Percentiles rank a stretch among this genome's conserved stretches.
Evolutionary conservation across 352 stramenopile genomes (phyloP).

Genomic region (Plasmopara viticola): DNA sequence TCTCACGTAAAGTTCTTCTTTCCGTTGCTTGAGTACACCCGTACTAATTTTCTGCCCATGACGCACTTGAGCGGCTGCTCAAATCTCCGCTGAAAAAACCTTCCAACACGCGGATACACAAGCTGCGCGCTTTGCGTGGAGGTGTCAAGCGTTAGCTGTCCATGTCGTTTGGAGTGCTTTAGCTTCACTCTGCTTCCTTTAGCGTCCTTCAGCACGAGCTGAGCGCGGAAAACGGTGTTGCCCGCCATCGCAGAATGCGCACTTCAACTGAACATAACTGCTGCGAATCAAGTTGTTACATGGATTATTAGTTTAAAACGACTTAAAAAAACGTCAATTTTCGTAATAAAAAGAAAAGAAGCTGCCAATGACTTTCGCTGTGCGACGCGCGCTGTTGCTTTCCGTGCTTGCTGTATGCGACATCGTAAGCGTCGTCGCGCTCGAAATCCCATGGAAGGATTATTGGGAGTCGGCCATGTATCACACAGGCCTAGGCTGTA

Average conservation of each 20-base stretch:
- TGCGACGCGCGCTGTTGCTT: slow-evolving; percentile 12
- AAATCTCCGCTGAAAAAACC: slow-evolving; percentile 42
- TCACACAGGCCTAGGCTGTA: slow-evolving; percentile 45
- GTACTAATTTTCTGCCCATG: slow-evolving; percentile 32
- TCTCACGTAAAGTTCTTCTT: slow-evolving; percentile 36
- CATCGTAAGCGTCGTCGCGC: slow-evolving; percentile 3
- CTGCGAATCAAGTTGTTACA: slow-evolving; percentile 3
- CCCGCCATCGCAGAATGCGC: slow-evolving; percentile 8
- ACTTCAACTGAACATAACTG: slow-evolving; percentile 14
- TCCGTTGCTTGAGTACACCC: slow-evolving; percentile 41
- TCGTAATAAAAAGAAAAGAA: neutral
- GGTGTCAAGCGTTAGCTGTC: slow-evolving; percentile 29
- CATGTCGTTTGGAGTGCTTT: slow-evolving; percentile 32
- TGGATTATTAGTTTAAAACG: slow-evolving; percentile 1
- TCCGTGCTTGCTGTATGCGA: slow-evolving; percentile 9
- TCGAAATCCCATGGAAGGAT: slow-evolving; percentile 23
- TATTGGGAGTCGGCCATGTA: slow-evolving; percentile 40
- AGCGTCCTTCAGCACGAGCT: slow-evolving; percentile 28
- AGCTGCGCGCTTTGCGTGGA: slow-evolving; percentile 32
- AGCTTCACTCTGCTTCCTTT: slow-evolving; percentile 10
- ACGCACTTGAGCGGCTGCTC: slow-evolving; percentile 48
- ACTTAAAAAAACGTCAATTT: slow-evolving; percentile 3
- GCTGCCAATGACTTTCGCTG: slow-evolving; percentile 2
- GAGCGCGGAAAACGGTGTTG: slow-evolving; percentile 17
- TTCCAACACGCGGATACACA: slow-evolving; percentile 33